Conservation (phyloP, 306 rosid genomes). For the Chamaecrista fasciculata region DNA sequence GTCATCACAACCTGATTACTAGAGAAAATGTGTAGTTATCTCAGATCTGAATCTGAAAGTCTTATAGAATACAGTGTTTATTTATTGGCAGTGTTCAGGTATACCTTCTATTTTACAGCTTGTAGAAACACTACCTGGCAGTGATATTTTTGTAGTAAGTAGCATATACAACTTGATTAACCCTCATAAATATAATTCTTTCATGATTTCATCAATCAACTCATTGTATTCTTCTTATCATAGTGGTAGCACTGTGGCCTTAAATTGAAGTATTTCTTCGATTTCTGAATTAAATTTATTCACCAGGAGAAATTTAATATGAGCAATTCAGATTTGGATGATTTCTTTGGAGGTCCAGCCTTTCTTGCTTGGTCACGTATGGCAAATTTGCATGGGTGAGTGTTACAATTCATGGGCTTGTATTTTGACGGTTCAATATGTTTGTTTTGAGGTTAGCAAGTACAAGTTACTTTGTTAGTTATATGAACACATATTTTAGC, state of each 20-base stretch:
- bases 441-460: conserved; percentile 14
- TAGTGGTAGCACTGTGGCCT: conserved; percentile 6
- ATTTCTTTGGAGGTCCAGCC: conserved; percentile 95
- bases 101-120: neutral
- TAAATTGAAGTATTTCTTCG: conserved; percentile 10
- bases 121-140: neutral
- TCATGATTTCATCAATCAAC: too few relatives aligned
- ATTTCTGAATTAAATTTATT: conserved; percentile 23
- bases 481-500: conserved; percentile 16
- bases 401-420: conserved; percentile 18
- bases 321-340: conserved; percentile 64
- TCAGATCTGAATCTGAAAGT: neutral
- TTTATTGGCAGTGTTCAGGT: neutral
- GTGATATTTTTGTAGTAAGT: conserved; percentile 9
- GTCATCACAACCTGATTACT: neutral
- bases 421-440: conserved; percentile 18
- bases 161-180: conserved; percentile 13
- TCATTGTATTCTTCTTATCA: conserved; percentile 9
- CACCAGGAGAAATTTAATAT: conserved; percentile 70
- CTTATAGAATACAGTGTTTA: conserved; percentile 9
- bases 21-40: neutral
- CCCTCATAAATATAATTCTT: neutral
- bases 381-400: conserved; percentile 96
- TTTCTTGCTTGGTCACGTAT: conserved; percentile 96
- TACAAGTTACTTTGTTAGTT: conserved; percentile 2